These are phyloP conservation scores for Lindgomyces ingoldianus DNA, from an alignment of 495 filamentous ascomycete genomes.

Conservation along the genomic window DNA sequence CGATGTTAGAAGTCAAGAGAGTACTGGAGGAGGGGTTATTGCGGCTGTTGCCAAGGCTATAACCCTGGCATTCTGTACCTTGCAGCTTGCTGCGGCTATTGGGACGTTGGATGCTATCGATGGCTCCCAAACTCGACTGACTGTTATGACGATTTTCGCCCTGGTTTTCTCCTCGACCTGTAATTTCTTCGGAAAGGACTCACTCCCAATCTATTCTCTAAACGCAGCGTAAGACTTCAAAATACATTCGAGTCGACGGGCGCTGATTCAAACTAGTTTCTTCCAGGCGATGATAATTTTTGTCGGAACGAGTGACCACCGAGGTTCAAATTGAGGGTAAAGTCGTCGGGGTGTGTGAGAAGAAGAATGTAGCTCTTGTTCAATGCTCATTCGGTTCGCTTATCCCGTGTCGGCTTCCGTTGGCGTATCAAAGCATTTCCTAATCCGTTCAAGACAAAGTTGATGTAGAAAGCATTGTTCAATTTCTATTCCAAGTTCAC, in stretches of 20 bases:
- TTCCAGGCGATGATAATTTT: neutral
- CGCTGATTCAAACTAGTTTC: neutral
- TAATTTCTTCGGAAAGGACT: neutral
- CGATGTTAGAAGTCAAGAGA: neutral
- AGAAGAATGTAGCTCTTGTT: neutral
- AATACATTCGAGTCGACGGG: neutral
- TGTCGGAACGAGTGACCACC: neutral
- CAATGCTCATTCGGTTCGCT: neutral
- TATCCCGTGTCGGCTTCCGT: no score
- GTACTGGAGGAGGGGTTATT: neutral
- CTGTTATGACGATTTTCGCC: neutral
- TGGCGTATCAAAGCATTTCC: no score
- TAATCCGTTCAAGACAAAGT: no score
- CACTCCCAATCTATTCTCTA: neutral
- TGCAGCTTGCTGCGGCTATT: neutral
- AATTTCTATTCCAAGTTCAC: no score
- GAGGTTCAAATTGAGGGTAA: neutral
- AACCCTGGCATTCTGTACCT: neutral
- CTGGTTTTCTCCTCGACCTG: neutral
- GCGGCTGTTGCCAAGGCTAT: neutral
- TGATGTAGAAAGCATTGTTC: no score
- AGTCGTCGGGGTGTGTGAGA: no score
- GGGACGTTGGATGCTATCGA: neutral
- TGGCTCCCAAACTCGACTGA: neutral
- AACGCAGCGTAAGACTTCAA: neutral